Evolutionary conservation across 2,329 filamentous ascomycete genomes (phyloP), one percentile per base, ranked within the genome.

Genomic region (Emergomyces pasteurianus): DNA sequence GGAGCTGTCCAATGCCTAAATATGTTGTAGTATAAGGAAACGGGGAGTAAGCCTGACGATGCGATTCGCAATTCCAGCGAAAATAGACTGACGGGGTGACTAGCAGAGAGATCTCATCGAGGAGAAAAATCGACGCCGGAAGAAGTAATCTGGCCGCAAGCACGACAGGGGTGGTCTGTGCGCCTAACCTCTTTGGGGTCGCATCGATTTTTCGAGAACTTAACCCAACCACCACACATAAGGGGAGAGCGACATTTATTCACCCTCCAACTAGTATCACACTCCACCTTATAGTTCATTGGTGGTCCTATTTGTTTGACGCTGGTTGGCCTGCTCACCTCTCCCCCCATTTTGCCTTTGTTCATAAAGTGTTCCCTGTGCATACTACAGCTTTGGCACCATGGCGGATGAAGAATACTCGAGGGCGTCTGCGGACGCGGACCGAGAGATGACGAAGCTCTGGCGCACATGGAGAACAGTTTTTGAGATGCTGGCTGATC

Each of bases 401-500:
- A 77, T 77, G 75, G 64, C 62, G 31, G 75, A 77, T 59, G 74
- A 73, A 26, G 73, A 75, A 46, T 71, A 69, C 38, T 69, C 71
- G 40, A 61, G 66, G 59, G 66, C 70, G 61, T 72, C 72, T 60
- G 69, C 68, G 38, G 75, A 77, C 42, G 72, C 73, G 60, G 70
- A 74, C 62, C 71, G 70, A 65, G 73, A 76, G 66, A 74, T 75
- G 69, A 81, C 84, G 65, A 86, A 89, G 72, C 84, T 96, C 67
- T 99, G 94, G 92, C 89, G 92, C 75, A 90, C 92, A 69, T 95
- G 90, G 85, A 86, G 86, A 76, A 99, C 94, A 9, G 86, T 91
- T 56, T 90, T 95, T 75, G 90, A 99, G 81, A 95, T 99, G 92
- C 87, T 94, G 68, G 81, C 83, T 64, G 94, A 97, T 75, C 80